Evolutionary conservation across 192 early-diverging fungal genomes (phyloP).

Genomic region (Backusella circina): DNA sequence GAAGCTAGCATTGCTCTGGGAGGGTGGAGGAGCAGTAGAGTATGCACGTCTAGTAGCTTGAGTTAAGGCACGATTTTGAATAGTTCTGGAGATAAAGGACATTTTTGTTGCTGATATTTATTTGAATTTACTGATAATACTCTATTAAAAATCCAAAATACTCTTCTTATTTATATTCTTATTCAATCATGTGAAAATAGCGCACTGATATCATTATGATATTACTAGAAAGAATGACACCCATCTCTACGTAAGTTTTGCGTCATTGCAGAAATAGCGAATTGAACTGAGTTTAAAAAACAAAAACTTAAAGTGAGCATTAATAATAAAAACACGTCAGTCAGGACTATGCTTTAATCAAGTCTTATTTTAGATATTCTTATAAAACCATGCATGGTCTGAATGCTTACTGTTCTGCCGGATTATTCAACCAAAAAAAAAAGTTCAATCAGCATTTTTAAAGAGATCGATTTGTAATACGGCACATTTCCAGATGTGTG

Average conservation of each 20-base stretch:
- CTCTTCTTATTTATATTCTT: background rate
- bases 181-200: background rate
- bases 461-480: no score
- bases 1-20: background rate
- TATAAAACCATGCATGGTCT: background rate
- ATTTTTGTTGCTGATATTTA: background rate
- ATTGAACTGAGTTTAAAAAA: background rate
- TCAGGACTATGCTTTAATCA: background rate
- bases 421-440: background rate
- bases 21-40: background rate
- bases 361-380: background rate
- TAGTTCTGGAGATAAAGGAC: background rate
- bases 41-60: constrained; percentile 1
- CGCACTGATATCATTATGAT: background rate
- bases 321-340: background rate
- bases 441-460: no score
- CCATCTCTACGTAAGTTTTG: background rate
- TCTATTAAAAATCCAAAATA: background rate
- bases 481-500: no score
- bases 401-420: background rate
- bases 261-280: background rate
- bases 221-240: background rate
- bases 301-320: background rate
- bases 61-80: background rate
- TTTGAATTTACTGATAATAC: background rate